These are phyloP conservation scores for Anthoceros angustus DNA, from an alignment of 225 moss, liverwort and hornwort genomes.

Conservation along the genomic window DNA sequence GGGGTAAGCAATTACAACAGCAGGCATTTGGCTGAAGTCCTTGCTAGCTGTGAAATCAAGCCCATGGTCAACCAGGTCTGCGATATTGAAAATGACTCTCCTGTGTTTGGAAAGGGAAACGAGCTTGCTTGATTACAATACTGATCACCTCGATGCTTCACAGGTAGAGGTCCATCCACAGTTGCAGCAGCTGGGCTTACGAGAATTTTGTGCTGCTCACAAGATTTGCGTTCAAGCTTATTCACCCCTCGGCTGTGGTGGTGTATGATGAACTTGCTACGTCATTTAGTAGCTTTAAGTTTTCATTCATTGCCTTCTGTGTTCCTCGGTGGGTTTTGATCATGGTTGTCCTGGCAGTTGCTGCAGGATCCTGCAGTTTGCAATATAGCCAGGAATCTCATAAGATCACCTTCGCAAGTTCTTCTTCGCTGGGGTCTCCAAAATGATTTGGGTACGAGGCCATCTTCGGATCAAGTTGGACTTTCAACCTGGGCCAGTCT, in stretches of 20 bases:
- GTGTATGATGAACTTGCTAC: slow-evolving; percentile 16
- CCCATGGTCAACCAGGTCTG: slow-evolving; percentile 77
- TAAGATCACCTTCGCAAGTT: slow-evolving; percentile 53
- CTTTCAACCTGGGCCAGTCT: not conserved
- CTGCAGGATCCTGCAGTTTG: slow-evolving; percentile 44
- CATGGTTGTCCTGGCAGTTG: slow-evolving; percentile 23
- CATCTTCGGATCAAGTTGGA: not conserved
- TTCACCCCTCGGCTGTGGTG: slow-evolving; percentile 63
- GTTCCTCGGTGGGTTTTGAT: not conserved
- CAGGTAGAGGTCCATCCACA: slow-evolving; percentile 66
- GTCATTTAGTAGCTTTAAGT: not conserved
- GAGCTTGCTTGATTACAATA: no score
- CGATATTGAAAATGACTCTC: not conserved
- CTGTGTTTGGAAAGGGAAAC: not conserved
- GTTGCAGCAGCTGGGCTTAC: slow-evolving; percentile 42
- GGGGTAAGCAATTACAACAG: slow-evolving; percentile 77
- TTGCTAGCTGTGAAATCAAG: slow-evolving; percentile 38
- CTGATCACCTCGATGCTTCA: not conserved
- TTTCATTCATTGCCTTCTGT: not conserved
- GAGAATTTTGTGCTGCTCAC: slow-evolving; percentile 31
- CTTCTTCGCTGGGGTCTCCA: slow-evolving; percentile 89
- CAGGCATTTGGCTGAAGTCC: slow-evolving; percentile 47
- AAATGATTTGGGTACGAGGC: slow-evolving; percentile 34
- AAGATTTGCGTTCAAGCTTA: slow-evolving; percentile 62
- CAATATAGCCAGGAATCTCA: slow-evolving; percentile 31